Conservation (phyloP, 352 stramenopile species). For the Phytophthora constricta region DNA sequence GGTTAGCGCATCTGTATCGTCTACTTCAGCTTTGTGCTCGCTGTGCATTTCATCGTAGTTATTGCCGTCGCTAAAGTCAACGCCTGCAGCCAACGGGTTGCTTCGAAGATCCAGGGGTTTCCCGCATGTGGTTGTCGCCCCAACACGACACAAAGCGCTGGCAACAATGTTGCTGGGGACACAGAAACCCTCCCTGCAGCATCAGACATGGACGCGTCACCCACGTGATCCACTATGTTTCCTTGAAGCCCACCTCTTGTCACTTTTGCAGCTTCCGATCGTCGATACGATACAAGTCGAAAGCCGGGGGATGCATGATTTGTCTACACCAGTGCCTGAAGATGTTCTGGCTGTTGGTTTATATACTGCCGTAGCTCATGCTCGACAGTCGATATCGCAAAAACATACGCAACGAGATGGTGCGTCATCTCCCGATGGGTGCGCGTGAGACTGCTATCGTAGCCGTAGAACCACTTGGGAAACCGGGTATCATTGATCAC, state of each 20-base stretch:
- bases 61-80: neutral
- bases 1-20: neutral
- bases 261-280: constrained; percentile 22
- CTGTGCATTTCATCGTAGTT: constrained; percentile 2
- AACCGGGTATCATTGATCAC: constrained; percentile 40
- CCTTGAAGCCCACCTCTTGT: neutral
- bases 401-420: constrained; percentile 36
- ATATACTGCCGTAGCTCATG: no score
- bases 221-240: constrained; percentile 11
- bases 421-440: constrained; percentile 44
- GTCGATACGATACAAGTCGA: constrained; percentile 44
- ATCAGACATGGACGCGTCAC: neutral
- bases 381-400: no score
- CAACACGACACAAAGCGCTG: no score
- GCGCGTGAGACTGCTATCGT: constrained; percentile 40
- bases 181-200: neutral
- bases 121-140: no score
- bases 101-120: no score
- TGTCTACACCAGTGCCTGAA: no score
- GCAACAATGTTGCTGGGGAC: no score
- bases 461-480: constrained; percentile 45
- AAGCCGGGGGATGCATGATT: constrained; percentile 49
- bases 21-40: constrained; percentile 6
- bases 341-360: no score
- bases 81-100: no score